phyloP scores from a whole-genome alignment of 2,329 filamentous ascomycete genomes.

The Pestalotiopsis sp. region DNA sequence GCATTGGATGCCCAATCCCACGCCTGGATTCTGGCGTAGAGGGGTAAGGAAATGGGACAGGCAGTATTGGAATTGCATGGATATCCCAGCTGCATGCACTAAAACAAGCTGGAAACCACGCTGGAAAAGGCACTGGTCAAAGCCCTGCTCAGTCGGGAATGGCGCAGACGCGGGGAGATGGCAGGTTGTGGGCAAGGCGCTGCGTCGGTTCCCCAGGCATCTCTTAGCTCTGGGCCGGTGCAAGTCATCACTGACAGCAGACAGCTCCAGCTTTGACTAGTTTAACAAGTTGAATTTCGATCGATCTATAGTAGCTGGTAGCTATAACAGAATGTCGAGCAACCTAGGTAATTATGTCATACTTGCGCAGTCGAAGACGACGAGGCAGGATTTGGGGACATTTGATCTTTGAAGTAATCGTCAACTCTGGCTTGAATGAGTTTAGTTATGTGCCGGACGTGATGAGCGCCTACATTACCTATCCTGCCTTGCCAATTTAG shows the following conservation, averaged over 20 bases:
- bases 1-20: neutral
- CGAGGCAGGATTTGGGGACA: neutral
- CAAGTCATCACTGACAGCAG: neutral
- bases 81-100: neutral
- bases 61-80: neutral
- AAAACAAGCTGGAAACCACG: neutral
- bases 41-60: neutral
- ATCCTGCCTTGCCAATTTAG: neutral
- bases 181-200: neutral
- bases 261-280: neutral
- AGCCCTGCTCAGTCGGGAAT: neutral
- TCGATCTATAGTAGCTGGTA: neutral
- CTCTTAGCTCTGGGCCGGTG: neutral
- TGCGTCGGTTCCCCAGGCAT: neutral
- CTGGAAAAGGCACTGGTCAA: neutral
- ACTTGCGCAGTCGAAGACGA: neutral
- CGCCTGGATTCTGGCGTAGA: neutral
- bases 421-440: neutral
- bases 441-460: neutral
- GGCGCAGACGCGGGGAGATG: neutral
- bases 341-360: neutral
- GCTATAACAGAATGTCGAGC: neutral
- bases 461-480: neutral
- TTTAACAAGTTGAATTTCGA: neutral
- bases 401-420: neutral